Evolutionary conservation across 2,329 filamentous ascomycete genomes (phyloP).

Genomic region (Paracoccidioides brasiliensis): DNA sequence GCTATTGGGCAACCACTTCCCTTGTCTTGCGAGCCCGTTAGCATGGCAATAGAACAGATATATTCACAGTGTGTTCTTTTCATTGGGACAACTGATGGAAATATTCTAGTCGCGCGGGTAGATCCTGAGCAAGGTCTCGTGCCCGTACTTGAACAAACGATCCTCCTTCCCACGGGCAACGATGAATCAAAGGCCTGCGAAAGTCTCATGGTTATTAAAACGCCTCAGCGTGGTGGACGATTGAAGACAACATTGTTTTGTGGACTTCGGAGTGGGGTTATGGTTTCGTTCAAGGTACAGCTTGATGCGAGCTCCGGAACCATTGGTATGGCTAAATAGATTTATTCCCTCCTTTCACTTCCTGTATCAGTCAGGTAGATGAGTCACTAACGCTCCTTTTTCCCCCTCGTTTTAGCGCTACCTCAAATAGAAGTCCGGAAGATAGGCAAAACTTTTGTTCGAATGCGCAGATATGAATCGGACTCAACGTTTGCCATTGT

Average conservation of each 20-base stretch:
- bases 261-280: constrained; percentile 33
- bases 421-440: constrained; percentile 19
- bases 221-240: constrained; percentile 7
- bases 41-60: constrained; percentile 20
- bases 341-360: not conserved
- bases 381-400: constrained; percentile 9
- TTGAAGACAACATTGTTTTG: constrained; percentile 25
- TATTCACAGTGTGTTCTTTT: constrained; percentile 21
- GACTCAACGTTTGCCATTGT: constrained; percentile 20
- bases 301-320: constrained; percentile 11
- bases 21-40: constrained; percentile 26
- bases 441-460: constrained; percentile 27
- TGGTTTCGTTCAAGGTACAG: constrained; percentile 21
- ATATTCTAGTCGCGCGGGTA: constrained; percentile 19
- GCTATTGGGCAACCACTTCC: constrained; percentile 14
- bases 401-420: constrained; percentile 17
- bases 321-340: constrained; percentile 16
- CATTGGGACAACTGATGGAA: constrained; percentile 29
- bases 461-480: constrained; percentile 17
- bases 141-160: constrained; percentile 14
- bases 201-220: constrained; percentile 20
- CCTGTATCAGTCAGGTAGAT: constrained; percentile 1
- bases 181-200: constrained; percentile 25
- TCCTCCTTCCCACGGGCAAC: constrained; percentile 14
- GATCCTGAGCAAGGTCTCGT: constrained; percentile 14